Base-by-base conservation (phyloP, 2,329 filamentous ascomycete genomes). In the Pleoardoris graminearum region DNA sequence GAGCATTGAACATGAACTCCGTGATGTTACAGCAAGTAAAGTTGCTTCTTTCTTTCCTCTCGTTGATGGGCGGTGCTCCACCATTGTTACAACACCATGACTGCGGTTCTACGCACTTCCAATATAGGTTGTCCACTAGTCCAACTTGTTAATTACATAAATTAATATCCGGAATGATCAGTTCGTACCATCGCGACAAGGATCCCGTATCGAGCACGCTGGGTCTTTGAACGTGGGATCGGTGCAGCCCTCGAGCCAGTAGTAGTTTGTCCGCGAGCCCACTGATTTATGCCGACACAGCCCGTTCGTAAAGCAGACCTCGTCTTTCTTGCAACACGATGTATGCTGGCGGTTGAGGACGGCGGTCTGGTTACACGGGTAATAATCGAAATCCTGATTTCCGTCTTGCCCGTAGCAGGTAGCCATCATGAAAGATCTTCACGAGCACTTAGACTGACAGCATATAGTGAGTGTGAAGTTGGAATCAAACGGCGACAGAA, bases 1-100 rank as follows among this genome's bases (percentile, higher is more conserved):
- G 14, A 46, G 30, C 29, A 6, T 36, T 22, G 19, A 46, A 46
- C 14, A 25, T 36, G 25, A 35, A 36, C 14, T 46, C 29, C 8
- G 27, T 3, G 11, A 35, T 33, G 8, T 33, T 19, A 21, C 43
- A 46, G 30, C 43, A 46, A 7, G 43, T 35, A 7, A 19, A 35
- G 22, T 46, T 46, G 21, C 19, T 7, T 8, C 35, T 17, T 35
- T 25, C 29, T 16, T 16, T 16, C 16, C 43, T 36, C 3, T 23
- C 4, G 7, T 17, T 17, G 17, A 14, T 8, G n/a, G 29, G 12
- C 12, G 30, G 10, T 8, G 32, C 17, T 10, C 29, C 29, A 12
- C 43, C 43, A 10, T 23, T 46, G 32, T 46, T 33, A 16, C 43
- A 46, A 19, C 43, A 46, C 43, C 43, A 46, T 46, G 19, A 8